Evolutionary conservation across 495 filamentous ascomycete species (phyloP).

Genomic region (Neurospora sp.): DNA sequence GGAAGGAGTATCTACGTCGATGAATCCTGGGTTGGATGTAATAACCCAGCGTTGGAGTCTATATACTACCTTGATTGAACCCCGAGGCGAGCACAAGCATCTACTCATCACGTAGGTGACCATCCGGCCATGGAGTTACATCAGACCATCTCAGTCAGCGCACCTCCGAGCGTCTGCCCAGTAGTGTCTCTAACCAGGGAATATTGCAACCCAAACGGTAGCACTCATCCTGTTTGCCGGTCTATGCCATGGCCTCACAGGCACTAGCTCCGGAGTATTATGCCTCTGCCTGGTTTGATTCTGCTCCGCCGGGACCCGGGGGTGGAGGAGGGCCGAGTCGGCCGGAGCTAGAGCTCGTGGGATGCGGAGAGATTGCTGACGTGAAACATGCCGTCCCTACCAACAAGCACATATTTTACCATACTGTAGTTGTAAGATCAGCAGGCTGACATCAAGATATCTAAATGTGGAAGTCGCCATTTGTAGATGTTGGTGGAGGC

Average conservation of each 20-base stretch:
- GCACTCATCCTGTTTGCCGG: not conserved
- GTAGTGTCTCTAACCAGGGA: not conserved
- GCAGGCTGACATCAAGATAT: not conserved
- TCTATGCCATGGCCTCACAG: not conserved
- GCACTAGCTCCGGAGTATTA: not conserved
- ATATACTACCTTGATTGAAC: not conserved
- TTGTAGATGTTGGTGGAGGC: not conserved
- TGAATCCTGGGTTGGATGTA: not conserved
- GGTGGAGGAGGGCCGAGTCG: not conserved
- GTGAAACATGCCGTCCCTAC: not conserved
- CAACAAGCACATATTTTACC: not conserved
- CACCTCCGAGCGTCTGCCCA: not conserved
- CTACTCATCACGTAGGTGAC: not conserved
- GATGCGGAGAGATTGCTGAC: not conserved
- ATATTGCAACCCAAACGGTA: not conserved
- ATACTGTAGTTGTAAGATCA: not conserved
- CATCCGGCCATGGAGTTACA: not conserved
- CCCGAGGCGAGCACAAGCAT: not conserved
- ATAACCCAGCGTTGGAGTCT: not conserved
- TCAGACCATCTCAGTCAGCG: not conserved
- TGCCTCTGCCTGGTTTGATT: not conserved
- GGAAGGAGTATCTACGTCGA: not conserved
- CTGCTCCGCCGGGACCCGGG: not conserved
- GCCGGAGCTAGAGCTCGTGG: not conserved
- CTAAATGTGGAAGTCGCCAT: not conserved